These are phyloP conservation scores for Ambrosia trifida DNA, from an alignment of 129 eudicot species.

Conservation along the genomic window DNA sequence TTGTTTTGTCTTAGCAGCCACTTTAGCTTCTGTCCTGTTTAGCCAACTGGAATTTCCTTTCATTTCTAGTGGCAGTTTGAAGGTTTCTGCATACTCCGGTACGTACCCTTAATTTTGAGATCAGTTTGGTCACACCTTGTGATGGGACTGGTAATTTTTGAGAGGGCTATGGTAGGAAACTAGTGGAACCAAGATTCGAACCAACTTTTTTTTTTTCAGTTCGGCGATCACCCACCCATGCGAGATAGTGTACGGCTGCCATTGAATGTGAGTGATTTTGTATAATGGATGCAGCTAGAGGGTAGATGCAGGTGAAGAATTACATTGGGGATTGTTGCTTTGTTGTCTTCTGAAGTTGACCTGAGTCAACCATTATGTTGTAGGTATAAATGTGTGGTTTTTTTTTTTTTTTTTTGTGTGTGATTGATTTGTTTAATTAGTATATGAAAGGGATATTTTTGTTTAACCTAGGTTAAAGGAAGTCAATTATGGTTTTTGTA, in stretches of 20 bases:
- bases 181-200: too few relatives aligned
- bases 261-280: too few relatives aligned
- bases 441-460: not conserved
- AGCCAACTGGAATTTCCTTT: conserved; percentile 44
- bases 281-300: not conserved
- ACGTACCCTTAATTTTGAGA: too few relatives aligned
- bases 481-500: not conserved
- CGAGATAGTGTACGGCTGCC: too few relatives aligned
- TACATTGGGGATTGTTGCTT: conserved; percentile 20
- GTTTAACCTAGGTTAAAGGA: not conserved
- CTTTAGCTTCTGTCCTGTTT: conserved; percentile 64
- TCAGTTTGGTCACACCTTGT: too few relatives aligned
- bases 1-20: conserved; percentile 56
- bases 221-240: too few relatives aligned
- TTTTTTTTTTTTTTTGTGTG: too few relatives aligned
- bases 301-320: not conserved
- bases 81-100: too few relatives aligned
- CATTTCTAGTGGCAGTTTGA: conserved; percentile 72
- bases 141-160: too few relatives aligned
- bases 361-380: conserved; percentile 29
- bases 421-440: not conserved
- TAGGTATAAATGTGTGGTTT: conserved; percentile 7
- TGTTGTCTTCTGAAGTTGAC: conserved; percentile 26
- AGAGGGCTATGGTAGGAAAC: too few relatives aligned
- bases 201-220: too few relatives aligned